Evolutionary conservation across 2,329 filamentous ascomycete genomes (phyloP), one percentile per base, ranked within the genome.

Genomic region (Cytospora schulzeri): DNA sequence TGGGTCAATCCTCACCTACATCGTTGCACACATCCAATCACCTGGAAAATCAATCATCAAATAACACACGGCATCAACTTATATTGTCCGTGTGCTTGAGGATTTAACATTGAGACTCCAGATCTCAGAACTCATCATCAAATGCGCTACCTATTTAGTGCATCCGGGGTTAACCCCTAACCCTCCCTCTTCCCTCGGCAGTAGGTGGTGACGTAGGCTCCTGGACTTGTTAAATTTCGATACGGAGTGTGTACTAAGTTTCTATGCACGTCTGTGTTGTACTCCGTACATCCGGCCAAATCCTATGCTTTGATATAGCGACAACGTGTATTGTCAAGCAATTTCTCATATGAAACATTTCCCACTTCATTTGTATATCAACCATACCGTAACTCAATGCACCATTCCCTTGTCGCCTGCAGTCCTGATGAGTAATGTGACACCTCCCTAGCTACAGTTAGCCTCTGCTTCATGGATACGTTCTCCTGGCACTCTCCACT

Each of bases 391-490:
- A 9, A 22, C 4, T 14, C 45, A n/a, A 24, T 48, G n/a, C n/a
- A 48, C 6, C n/a, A 35, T 35, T 1, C 14, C 9, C 5, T 5
- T 24, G 22, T 22, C 31, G 3, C 51, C 14, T 28, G 22, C 26
- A 26, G 7, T 35, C 14, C 1, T 41, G 19, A 35, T 12, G 31
- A 24, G 33, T 9, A 22, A 38, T 26, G 22, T 8, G n/a, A 48
- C 9, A 19, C 45, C 45, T 24, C 22, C 45, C 45, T 24, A 24
- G 45, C 4, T 22, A 24, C 45, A 14, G 3, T 14, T 26, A 41
- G 33, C 29, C n/a, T 38, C 45, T 45, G 51, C 51, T n/a, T 62
- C 50, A 51, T 64, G 62, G 62, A 35, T 41, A 60, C 62, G 50
- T 31, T 31, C 9, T 5, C 4, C 61, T 24, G 45, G 41, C 54